These are phyloP conservation scores for Geotrichum klebahnii DNA, from an alignment of 1,139 yeast species.

Conservation along the genomic window DNA sequence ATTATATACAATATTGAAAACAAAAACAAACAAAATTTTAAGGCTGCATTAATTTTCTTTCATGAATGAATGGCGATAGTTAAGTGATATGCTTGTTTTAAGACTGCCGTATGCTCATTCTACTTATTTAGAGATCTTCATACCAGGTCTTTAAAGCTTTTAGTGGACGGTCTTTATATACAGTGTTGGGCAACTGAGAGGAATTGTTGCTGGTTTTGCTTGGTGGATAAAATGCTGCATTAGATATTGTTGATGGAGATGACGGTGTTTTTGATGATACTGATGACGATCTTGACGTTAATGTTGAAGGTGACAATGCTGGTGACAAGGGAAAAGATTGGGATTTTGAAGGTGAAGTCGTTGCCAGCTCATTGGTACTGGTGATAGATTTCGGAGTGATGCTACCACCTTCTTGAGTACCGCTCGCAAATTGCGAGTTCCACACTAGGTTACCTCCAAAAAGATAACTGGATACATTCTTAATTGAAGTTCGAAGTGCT, in stretches of 20 bases:
- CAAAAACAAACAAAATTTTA: too few species aligned
- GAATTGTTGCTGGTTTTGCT: not conserved
- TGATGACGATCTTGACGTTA: not conserved
- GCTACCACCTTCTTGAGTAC: not conserved
- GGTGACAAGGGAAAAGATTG: too few species aligned
- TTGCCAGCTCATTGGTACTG: too few species aligned
- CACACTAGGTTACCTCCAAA: not conserved
- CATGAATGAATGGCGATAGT: too few species aligned
- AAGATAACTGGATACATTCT: not conserved
- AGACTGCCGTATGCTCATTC: not conserved
- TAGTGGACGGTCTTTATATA: not conserved
- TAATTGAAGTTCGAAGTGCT: not conserved
- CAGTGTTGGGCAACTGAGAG: not conserved
- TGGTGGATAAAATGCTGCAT: too few species aligned
- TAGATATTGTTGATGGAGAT: too few species aligned
- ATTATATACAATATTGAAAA: too few species aligned
- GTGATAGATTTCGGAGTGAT: too few species aligned
- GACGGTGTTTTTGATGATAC: not conserved
- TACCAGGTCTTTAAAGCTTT: not conserved
- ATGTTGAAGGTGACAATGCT: not conserved
- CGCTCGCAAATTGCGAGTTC: not conserved
- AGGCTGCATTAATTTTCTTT: too few species aligned
- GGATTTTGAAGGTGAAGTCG: too few species aligned
- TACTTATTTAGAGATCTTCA: not conserved
- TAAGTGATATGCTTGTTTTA: not conserved